Conservation (phyloP, 73 alveolate genomes). For the Paramecium tetraurelia region DNA sequence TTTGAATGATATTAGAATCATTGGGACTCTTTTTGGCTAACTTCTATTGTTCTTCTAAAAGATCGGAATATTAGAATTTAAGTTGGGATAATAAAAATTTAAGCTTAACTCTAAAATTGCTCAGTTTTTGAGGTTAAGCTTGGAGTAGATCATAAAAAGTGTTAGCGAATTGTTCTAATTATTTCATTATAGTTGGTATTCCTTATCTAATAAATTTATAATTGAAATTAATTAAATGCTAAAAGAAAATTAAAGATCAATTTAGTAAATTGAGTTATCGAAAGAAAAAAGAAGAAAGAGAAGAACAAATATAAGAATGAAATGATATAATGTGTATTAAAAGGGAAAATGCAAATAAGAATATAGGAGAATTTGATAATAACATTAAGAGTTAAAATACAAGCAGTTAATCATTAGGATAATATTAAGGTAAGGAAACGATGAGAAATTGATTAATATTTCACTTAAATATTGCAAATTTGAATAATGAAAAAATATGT, state of each 20-base stretch:
- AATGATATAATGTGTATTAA: background rate
- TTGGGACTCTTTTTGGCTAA: background rate
- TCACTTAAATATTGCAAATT: conserved; percentile 83
- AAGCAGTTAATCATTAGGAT: conserved; percentile 88
- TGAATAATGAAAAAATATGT: conserved; percentile 94
- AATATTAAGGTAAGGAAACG: conserved; percentile 83
- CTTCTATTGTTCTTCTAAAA: background rate
- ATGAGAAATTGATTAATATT: conserved; percentile 67
- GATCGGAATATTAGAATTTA: background rate
- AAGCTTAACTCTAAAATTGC: background rate
- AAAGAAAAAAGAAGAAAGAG: background rate
- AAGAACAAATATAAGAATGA: background rate
- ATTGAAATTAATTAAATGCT: background rate
- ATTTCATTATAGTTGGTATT: background rate
- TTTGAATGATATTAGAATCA: background rate
- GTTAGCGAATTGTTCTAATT: background rate
- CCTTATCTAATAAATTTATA: background rate
- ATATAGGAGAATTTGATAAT: conserved; percentile 86
- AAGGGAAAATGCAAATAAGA: background rate
- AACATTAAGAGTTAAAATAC: conserved; percentile 49
- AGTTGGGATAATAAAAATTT: background rate
- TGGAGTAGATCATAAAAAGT: background rate
- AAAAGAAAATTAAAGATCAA: background rate
- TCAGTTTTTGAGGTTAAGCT: background rate
- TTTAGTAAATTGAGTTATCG: background rate